Evolutionary conservation across 148 eudicot genomes (phyloP), one percentile per base, ranked within the genome.

Genomic region (Rhododendron molle): DNA sequence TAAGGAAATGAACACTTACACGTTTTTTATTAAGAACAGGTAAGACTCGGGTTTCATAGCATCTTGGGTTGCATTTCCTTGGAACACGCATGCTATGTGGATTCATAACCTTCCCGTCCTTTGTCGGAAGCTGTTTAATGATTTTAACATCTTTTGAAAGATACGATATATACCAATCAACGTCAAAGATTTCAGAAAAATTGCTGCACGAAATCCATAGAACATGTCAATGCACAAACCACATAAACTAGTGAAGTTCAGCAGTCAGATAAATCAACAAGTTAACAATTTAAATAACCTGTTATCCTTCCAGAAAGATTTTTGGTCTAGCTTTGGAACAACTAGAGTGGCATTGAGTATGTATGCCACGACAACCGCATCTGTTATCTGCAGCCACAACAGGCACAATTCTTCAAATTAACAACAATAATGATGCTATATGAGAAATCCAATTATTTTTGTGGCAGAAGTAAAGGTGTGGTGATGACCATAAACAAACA

Each of bases 221-320:
- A 81, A 44, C 52, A 18, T 36, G 50, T n/a, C 3, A 78, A 78
- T 78, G 16, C 47, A 44, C 28, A 40, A 62, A 44, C 32, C 34
- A 21, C 21, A 46, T 15, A 81, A 40, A 34, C 34, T 76, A 43
- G 20, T 23, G 7, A 73, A 14, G 76, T 76, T 32, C 40, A 89
- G 72, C 16, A 83, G 20, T 52, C 44, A 60, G 18, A 82, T 77
- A 76, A 85, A 34, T 47, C 67, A 34, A 72, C 38, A 49, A 38
- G 40, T 78, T 26, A 44, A 28, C 28, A 21, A 36, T 30, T n/a
- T 32, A 86, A 11, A 13, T 32, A 52, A 95, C 98, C 99, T 94
- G 47, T 90, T 84, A 86, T 96, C 98, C 90, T 94, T 92, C 98
- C 98, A 96, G 85, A 91, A 96, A 67, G 98, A 96, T 62, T 89